Evolutionary conservation across 1,284 basidiomycete genomes (phyloP), one percentile per base, ranked within the genome.

Genomic region (Pholiota adiposa): DNA sequence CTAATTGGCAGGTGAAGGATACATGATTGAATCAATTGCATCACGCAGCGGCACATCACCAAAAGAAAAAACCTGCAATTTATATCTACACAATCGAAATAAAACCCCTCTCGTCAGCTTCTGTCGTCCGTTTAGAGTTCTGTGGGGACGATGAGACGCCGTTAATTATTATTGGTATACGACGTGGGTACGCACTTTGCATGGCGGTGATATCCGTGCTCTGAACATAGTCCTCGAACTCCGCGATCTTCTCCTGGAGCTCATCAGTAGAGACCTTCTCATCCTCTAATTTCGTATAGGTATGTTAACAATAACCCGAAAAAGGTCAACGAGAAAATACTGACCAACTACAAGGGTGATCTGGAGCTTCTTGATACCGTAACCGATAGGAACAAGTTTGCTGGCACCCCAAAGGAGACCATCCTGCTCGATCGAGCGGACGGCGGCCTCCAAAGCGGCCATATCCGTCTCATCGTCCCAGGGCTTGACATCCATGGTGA

Each of bases 381-480:
- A 98, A 63, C 97, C 97, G 71, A 99, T 89, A 59, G 97, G 84
- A 62, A 98, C 96, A 58, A 97, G 83, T 80, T 94, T 96, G 81
- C 88, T 90, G 55, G 85, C 83, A 75, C 95, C 95, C 97, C 97
- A 99, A 56, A 98, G 86, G 65, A 99, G 90, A 73, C 97, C 97
- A 60, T 94, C 91, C 83, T 87, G 82, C 77, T 95, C 87, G 71
- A 99, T 90, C 29, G 90, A 89, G 65, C 97, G 90, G 59, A 99
- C 96, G 44, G 81, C 71, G 43, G 83, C 77, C 79, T 99, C 97
- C 68, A 99, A 84, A 58, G 80, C 90, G 55, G 74, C 84, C 94
- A 99, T 96, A 81, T 98, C 94, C 62, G 97, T 99, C 83, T 98
- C 96, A 76, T 98, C 96, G 75, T 99, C 97, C 97, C 96, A 97